Conservation (phyloP, 2,329 filamentous ascomycete species). For the Colletotrichum spinosum region DNA sequence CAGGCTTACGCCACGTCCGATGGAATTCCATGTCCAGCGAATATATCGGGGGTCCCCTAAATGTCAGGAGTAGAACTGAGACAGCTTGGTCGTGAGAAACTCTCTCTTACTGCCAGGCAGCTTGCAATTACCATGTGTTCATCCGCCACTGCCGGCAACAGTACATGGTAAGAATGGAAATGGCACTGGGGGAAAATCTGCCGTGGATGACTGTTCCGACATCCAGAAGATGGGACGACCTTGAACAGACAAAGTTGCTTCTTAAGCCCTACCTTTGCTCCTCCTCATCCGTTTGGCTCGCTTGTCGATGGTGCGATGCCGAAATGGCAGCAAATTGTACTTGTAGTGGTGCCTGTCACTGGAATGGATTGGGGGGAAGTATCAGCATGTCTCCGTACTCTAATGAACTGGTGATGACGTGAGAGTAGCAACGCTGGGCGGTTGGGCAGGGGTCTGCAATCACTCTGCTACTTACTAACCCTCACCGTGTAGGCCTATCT, state of each 20-base stretch:
- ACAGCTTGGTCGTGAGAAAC: background rate
- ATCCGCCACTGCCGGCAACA: too few species aligned
- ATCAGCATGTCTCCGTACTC: too few species aligned
- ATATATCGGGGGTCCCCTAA: too few species aligned
- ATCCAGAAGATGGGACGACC: slow-evolving; percentile 28
- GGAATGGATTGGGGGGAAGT: too few species aligned
- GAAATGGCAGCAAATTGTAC: too few species aligned
- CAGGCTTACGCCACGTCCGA: slow-evolving; percentile 2
- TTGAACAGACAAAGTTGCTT: slow-evolving; percentile 9
- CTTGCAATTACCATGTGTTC: background rate
- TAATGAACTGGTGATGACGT: too few species aligned
- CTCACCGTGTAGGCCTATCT: too few species aligned
- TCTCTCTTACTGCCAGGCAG: slow-evolving; percentile 2
- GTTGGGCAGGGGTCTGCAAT: too few species aligned
- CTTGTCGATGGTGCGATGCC: background rate
- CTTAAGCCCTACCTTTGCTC: slow-evolving; percentile 17
- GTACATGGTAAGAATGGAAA: background rate
- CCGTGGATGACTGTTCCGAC: slow-evolving; percentile 17
- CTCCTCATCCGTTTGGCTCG: slow-evolving; percentile 26
- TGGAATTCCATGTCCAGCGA: background rate
- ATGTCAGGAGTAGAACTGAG: too few species aligned
- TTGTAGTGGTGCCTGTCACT: too few species aligned
- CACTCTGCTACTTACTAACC: too few species aligned
- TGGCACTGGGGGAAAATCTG: background rate
- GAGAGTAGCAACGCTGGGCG: too few species aligned